Percentiles rank a stretch among this genome's conserved stretches.
Conservation (phyloP, 805 yeast genomes). For the Citeromyces matritensis region DNA sequence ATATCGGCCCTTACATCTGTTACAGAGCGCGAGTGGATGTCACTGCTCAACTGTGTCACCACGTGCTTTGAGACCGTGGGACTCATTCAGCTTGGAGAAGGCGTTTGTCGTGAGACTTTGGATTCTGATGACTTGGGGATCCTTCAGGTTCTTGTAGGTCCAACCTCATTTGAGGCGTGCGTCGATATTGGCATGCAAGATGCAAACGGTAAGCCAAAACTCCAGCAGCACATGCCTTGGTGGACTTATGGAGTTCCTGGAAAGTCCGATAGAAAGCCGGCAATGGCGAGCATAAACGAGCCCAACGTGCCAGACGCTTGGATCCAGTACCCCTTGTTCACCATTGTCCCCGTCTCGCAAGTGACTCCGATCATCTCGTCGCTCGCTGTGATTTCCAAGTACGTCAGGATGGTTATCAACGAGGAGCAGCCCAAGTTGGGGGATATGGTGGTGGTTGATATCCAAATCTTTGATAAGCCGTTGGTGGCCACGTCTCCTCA, state of each 20-base stretch:
- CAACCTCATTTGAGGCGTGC: constrained; percentile 11
- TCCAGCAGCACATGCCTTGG: constrained; percentile 1
- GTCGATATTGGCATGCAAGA: constrained; percentile 1
- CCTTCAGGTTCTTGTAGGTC: constrained; percentile 14
- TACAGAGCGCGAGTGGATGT: constrained; percentile 11
- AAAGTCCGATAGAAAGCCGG: not conserved
- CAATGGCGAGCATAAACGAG: constrained; percentile 7
- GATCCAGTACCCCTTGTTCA: constrained; percentile 21
- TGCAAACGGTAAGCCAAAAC: constrained; percentile 1
- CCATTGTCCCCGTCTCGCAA: constrained; percentile 12
- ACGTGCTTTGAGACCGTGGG: constrained; percentile 16
- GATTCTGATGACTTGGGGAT: constrained; percentile 3
- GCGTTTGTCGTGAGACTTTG: constrained; percentile 13
- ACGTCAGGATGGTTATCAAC: constrained; percentile 5
- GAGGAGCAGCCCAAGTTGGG: too few relatives aligned
- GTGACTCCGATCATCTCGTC: constrained; percentile 17
- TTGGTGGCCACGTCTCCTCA: too few relatives aligned
- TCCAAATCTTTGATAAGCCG: too few relatives aligned
- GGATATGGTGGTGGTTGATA: too few relatives aligned
- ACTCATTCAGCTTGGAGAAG: constrained; percentile 23
- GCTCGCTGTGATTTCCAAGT: constrained; percentile 9
- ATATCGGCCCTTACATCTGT: not conserved
- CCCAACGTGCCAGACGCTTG: constrained; percentile 19
- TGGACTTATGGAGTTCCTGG: constrained; percentile 1
- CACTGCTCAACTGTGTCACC: constrained; percentile 14